These are phyloP conservation scores for Naganishia antarctica DNA, from an alignment of 768 basidiomycete genomes.

Conservation along the genomic window DNA sequence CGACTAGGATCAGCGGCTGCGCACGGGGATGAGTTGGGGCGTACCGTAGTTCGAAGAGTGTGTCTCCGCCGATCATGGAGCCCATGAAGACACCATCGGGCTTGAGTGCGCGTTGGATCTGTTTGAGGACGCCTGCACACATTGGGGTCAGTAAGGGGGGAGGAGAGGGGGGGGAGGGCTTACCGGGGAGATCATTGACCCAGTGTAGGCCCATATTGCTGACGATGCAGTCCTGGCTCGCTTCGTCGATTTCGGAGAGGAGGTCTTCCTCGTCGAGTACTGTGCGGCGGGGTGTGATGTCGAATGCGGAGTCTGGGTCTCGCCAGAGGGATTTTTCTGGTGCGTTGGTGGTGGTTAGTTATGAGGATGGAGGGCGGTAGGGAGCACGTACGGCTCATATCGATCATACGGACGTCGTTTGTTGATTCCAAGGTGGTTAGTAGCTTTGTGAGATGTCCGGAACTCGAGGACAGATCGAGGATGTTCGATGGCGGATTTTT, in stretches of 20 bases:
- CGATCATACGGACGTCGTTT: conserved; percentile 73
- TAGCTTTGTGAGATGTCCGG: conserved; percentile 85
- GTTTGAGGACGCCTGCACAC: conserved; percentile 67
- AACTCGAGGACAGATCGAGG: conserved; percentile 81
- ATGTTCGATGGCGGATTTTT: conserved; percentile 73
- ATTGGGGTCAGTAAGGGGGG: not conserved
- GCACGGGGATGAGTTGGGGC: not conserved
- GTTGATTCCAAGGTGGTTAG: conserved; percentile 59
- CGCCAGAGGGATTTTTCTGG: conserved; percentile 67
- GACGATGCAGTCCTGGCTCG: conserved; percentile 85
- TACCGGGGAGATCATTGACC: conserved; percentile 95
- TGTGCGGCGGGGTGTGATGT: conserved; percentile 72
- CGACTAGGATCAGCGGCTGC: not conserved
- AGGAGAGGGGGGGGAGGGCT: conserved; percentile 27
- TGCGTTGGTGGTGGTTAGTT: not conserved
- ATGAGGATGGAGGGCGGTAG: not conserved
- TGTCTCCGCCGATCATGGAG: conserved; percentile 92
- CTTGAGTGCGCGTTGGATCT: conserved; percentile 74
- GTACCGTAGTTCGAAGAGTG: conserved; percentile 84
- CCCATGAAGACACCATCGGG: conserved; percentile 93
- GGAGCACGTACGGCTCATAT: conserved; percentile 63
- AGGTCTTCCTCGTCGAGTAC: conserved; percentile 80
- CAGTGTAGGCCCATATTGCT: conserved; percentile 90
- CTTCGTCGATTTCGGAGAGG: conserved; percentile 59
- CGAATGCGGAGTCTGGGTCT: conserved; percentile 72